A percentile compares a stretch with the other conserved stretches of the same genome.
These are phyloP conservation scores for Suillus luteus DNA, from an alignment of 768 basidiomycete species.

Conservation along the genomic window DNA sequence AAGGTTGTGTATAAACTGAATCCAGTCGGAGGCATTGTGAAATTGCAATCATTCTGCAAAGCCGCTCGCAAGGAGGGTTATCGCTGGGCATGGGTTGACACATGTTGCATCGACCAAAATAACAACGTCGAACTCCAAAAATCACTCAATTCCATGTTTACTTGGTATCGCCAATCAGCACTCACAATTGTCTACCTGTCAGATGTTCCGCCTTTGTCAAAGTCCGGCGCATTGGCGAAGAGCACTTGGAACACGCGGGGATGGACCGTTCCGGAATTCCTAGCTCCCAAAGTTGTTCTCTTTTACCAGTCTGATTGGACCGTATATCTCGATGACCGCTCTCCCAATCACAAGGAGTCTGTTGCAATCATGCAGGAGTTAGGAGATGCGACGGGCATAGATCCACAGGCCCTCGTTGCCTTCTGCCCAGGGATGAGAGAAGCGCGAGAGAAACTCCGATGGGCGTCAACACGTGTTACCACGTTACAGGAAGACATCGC, in stretches of 20 bases:
- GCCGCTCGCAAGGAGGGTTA: slow-evolving; percentile 17
- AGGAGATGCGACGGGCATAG: neutral
- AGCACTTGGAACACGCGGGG: neutral
- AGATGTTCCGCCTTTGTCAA: neutral
- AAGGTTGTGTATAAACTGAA: neutral
- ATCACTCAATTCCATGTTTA: slow-evolving; percentile 14
- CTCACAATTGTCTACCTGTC: neutral
- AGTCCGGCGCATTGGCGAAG: neutral
- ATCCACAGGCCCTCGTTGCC: neutral
- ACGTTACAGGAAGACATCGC: neutral
- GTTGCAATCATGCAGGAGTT: neutral
- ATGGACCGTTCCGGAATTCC: slow-evolving; percentile 2
- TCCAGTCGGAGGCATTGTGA: neutral
- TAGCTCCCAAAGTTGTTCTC: neutral
- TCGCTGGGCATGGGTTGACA: slow-evolving; percentile 14
- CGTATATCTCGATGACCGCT: neutral
- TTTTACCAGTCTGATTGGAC: neutral
- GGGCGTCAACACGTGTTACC: neutral
- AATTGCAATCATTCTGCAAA: slow-evolving; percentile 13
- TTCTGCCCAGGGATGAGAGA: neutral
- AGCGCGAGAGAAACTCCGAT: neutral
- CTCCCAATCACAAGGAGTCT: neutral
- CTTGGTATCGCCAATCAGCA: slow-evolving; percentile 9
- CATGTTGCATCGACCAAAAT: slow-evolving; percentile 15
- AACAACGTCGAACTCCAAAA: slow-evolving; percentile 12